Base-by-base conservation (phyloP, 192 early-diverging fungal genomes). In the Coemansia sp. region DNA sequence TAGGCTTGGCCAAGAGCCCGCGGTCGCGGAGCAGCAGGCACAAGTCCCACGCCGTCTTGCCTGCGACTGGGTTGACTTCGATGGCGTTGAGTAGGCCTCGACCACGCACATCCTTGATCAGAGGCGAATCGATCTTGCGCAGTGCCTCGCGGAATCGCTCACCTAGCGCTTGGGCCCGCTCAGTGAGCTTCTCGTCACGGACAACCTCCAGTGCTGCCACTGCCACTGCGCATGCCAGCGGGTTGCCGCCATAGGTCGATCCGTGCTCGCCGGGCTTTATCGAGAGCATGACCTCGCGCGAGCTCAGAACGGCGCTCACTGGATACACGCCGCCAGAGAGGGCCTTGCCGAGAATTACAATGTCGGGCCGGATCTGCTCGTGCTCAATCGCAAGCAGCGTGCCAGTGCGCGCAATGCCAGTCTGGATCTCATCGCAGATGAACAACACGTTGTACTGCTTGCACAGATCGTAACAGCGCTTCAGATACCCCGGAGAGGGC, bases 361-460 rank as follows among this genome's bases (percentile, higher is more conserved):
- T 90, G 74, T 99, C 97, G 34, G 96, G 92, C 65, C 91, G 95
- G 75, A 99, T 87, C 73, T 88, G 79, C 51, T 99, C 97, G 73
- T 97, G 93, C 75, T 99, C 95, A 51, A 93, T 88, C 51, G 96
- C 96, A 60, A 99, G 90, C 85, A 99, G 86, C 71, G 93, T 95
- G 36, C 97, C 97, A 12, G 96, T 98, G 70, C 97, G 91, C 5
- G 87, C 95, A 27, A 99, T 87, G 63, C 97, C 97, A 9, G 97
- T 97, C 84, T 99, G 97, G 77, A 99, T 95, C 85, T 99, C 97
- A 79, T 99, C 97, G 60, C 93, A 95, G 76, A 99, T 98, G 66
- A 99, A 92, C 68, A 99, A 86, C 33, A 97, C 96, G 72, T 98
- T 97, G 88, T 99, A 91, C 85, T 97, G 93, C 75, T 95, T 93